Evolutionary conservation across 2,329 filamentous ascomycete genomes (phyloP), one percentile per base, ranked within the genome.

Genomic region (Xylaria digitata): DNA sequence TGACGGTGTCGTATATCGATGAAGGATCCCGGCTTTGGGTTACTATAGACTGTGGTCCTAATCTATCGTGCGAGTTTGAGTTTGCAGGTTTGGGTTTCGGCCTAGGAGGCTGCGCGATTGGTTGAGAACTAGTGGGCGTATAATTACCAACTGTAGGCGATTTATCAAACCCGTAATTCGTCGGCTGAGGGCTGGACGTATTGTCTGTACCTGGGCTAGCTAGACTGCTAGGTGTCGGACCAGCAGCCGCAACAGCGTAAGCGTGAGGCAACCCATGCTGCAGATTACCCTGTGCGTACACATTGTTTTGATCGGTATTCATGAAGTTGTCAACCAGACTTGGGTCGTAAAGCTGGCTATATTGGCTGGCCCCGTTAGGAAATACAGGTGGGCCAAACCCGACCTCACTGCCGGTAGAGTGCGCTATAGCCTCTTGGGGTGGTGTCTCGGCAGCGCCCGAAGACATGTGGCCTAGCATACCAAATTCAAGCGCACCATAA

Each of bases 391-490:
- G 80, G 40, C 80, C 80, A 48, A 80, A 84, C 67, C 77, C 78
- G 60, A 80, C 75, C 49, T 81, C 80, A 9, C 77, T 76, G 13
- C 75, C 74, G 30, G 75, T 74, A 46, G 78, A 75, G 53, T 83
- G 81, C 23, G 82, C 79, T 64, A 85, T 76, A 5, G 83, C 77
- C 66, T 96, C 92, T 61, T 89, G 88, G 5, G 91, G 88, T 6
- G 91, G 89, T 17, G 89, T 92, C 73, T 96, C 92, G n/a, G 89
- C 91, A 15, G 92, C 91, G 15, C 92, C 92, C n/a, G 92, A 93
- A 66, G 93, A 93, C 92, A 99, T 97, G 78, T 98, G 95, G 32
- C 93, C 94, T 0, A 99, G 87, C 87, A 98, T 97, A 61, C 94
- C 92, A 78, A 98, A 97, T 79, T 98, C 96, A 78, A 97, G 86